Percentiles rank a stretch among this genome's conserved stretches.
These are phyloP conservation scores for Amphicarpaea edgeworthii DNA, from an alignment of 306 rosid genomes.

Conservation along the genomic window DNA sequence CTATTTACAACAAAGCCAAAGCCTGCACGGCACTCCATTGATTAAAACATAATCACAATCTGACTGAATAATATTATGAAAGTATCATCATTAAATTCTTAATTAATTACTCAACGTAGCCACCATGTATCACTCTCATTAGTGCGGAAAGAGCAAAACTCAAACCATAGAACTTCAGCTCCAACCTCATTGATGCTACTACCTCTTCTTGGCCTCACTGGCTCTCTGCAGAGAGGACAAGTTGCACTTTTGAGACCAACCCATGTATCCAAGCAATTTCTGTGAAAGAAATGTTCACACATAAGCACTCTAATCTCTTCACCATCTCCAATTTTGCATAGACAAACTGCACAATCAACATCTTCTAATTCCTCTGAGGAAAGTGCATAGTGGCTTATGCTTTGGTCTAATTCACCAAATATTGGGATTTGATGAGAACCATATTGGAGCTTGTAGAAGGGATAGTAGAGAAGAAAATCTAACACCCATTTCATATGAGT, in stretches of 20 bases:
- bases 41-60: too few species aligned
- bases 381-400: conserved; percentile 2
- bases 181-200: too few species aligned
- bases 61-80: too few species aligned
- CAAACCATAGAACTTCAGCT: conserved; percentile 41
- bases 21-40: too few species aligned
- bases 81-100: too few species aligned
- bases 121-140: neutral
- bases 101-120: too few species aligned
- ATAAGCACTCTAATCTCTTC: conserved; percentile 58
- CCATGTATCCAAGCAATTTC: conserved; percentile 52
- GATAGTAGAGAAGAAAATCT: conserved; percentile 43
- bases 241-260: too few species aligned
- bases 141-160: conserved; percentile 31
- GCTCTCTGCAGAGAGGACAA: too few species aligned
- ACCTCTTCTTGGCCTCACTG: too few species aligned
- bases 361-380: conserved; percentile 35
- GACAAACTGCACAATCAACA: conserved; percentile 62
- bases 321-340: conserved; percentile 51
- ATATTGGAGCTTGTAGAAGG: conserved; percentile 44
- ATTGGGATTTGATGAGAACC: neutral
- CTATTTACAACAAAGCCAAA: too few species aligned
- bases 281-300: conserved; percentile 60
- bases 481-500: conserved; percentile 54
- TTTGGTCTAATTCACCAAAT: neutral